A percentile compares a stretch with the other conserved stretches of the same genome.
These are phyloP conservation scores for Porcisia hertigi DNA, from an alignment of 208 protist species.

Conservation along the genomic window DNA sequence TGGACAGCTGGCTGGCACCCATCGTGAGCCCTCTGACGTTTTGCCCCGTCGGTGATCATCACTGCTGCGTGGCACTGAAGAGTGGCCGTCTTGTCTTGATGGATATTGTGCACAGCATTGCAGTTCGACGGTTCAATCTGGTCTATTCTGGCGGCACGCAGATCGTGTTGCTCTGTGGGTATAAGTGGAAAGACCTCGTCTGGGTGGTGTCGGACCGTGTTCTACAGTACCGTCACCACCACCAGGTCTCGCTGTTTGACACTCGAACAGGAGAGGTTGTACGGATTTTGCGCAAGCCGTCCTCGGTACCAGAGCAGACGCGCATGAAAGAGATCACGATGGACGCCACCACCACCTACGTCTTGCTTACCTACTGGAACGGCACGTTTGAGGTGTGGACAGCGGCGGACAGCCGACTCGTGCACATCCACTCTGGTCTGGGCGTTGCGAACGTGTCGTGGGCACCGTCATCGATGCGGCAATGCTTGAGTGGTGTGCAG, in stretches of 20 bases:
- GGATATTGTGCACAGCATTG: constrained; percentile 54
- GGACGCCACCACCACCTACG: constrained; percentile 52
- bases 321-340: constrained; percentile 68
- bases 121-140: constrained; percentile 67
- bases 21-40: constrained; percentile 46
- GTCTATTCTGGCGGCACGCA: constrained; percentile 74
- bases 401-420: constrained; percentile 50
- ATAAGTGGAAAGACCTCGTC: constrained; percentile 63
- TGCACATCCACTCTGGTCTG: constrained; percentile 74
- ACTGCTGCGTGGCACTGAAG: constrained; percentile 70
- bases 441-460: constrained; percentile 75
- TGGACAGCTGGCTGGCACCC: constrained; percentile 47
- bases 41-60: constrained; percentile 42
- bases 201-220: constrained; percentile 78
- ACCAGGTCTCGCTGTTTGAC: constrained; percentile 82
- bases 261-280: constrained; percentile 71
- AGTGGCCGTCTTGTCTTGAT: constrained; percentile 69
- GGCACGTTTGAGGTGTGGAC: constrained; percentile 88
- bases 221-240: constrained; percentile 53
- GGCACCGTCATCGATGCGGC: constrained; percentile 63
- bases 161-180: constrained; percentile 67
- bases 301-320: constrained; percentile 53
- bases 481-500: constrained; percentile 57
- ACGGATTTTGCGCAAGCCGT: constrained; percentile 68
- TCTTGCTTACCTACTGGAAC: constrained; percentile 73